Percentiles rank a stretch among this genome's conserved stretches.
Evolutionary conservation across 345 rosid species (phyloP).

Genomic region (Citrus trifoliata): DNA sequence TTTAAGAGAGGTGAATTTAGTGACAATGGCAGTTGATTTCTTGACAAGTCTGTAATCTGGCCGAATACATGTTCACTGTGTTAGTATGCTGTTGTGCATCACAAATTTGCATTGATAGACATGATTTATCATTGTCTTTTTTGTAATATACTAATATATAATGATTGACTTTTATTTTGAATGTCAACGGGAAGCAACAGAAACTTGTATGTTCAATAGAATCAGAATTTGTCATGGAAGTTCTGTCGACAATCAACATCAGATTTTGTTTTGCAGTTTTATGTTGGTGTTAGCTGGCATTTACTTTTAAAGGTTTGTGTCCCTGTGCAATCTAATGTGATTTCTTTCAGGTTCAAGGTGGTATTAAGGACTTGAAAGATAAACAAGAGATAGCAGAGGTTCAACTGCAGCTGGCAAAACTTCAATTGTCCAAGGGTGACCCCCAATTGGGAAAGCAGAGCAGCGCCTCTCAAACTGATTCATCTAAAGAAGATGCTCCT

Average conservation of each 20-base stretch:
- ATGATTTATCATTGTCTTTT: background rate
- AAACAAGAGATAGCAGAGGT: conserved; percentile 58
- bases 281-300: background rate
- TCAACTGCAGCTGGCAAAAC: conserved; percentile 35
- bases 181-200: background rate
- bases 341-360: conserved; percentile 40
- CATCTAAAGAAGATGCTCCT: conserved; percentile 13
- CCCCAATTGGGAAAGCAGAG: conserved; percentile 23
- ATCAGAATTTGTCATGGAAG: background rate
- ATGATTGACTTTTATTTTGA: background rate
- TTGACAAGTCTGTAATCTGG: background rate
- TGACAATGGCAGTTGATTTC: background rate
- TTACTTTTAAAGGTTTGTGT: background rate
- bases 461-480: conserved; percentile 19
- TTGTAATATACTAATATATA: too few species aligned
- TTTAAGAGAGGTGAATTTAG: background rate
- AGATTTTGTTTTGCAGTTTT: too few species aligned
- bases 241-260: background rate
- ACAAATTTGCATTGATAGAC: background rate
- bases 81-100: background rate
- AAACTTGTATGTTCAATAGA: background rate
- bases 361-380: conserved; percentile 48
- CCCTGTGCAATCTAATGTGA: background rate
- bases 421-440: conserved; percentile 26
- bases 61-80: background rate